Evolutionary conservation across 2,329 filamentous ascomycete species (phyloP), one percentile per base, ranked within the genome.

Genomic region (Ophiostoma novo-ulmi): DNA sequence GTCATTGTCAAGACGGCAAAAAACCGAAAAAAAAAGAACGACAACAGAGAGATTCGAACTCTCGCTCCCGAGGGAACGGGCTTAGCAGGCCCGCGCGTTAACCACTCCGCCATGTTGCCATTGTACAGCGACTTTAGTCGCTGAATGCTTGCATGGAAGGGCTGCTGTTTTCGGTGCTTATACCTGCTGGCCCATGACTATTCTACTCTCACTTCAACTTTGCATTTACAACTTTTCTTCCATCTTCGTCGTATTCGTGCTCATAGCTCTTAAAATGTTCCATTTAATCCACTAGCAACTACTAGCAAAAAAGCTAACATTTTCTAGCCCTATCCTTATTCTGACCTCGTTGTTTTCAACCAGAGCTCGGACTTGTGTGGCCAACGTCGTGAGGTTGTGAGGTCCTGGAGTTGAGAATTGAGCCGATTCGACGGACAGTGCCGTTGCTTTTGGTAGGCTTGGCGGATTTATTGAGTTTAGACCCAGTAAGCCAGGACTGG

Each of bases 51-150:
- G 63, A 65, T 65, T 65, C 63, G 63, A 65, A 65, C 63, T 65
- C 63, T 65, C 63, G 63, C 63, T 65, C 63, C 63, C 63, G 63
- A 65, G 36, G 63, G 63, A 65, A 65, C 63, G 63, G 63, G 63
- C 63, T 65, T 65, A 65, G 63, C 63, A 65, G 63, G 63, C 63
- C 63, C 63, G 63, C 63, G 63, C 63, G 63, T 65, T 65, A 65
- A 65, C 63, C 63, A 65, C 63, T 65, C 63, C 63, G 63, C 63
- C 63, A 65, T 65, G 14, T 65, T 65, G 63, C 63, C 63, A 58
- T 58, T 8, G 61, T 22, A 36, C 35, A 64, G 61, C 35, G n/a
- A 31, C 22, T 58, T 1, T 31, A 58, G 52, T 58, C 22, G 11
- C 52, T 58, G 52, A 17, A 22, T 22, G 22, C 22, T 58, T 58